Evolutionary conservation across 2,329 filamentous ascomycete species (phyloP).

Genomic region (Endothia cerciana): DNA sequence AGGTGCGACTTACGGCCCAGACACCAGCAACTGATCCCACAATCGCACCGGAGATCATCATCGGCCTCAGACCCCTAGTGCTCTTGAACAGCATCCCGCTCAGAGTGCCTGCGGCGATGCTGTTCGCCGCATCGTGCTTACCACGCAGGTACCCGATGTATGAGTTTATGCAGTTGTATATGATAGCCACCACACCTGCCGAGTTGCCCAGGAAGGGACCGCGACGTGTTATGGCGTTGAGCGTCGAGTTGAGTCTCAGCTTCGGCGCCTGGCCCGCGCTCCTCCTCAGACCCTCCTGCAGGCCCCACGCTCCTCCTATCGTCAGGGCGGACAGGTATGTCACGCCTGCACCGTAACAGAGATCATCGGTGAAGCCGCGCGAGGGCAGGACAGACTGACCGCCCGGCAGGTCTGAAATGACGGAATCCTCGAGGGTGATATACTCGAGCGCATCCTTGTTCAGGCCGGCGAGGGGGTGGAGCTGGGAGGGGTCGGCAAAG

Average conservation of each 20-base stretch:
- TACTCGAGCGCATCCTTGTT: slow-evolving; percentile 95
- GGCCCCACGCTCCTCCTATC: slow-evolving; percentile 87
- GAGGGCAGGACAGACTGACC: slow-evolving; percentile 88
- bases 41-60: slow-evolving; percentile 92
- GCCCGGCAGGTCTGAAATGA: slow-evolving; percentile 83
- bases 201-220: slow-evolving; percentile 97
- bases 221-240: slow-evolving; percentile 91
- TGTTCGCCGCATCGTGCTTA: slow-evolving; percentile 90
- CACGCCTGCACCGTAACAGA: slow-evolving; percentile 95
- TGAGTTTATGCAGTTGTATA: slow-evolving; percentile 93
- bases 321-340: slow-evolving; percentile 89
- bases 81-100: slow-evolving; percentile 98
- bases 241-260: slow-evolving; percentile 87
- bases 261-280: slow-evolving; percentile 81
- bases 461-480: slow-evolving; percentile 92
- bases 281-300: slow-evolving; percentile 85
- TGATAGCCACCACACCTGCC: slow-evolving; percentile 91
- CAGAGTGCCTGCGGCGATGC: slow-evolving; percentile 79
- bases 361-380: slow-evolving; percentile 95
- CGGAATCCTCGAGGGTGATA: slow-evolving; percentile 88
- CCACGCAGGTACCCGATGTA: slow-evolving; percentile 77
- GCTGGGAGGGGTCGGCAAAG: slow-evolving; percentile 82
- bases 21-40: slow-evolving; percentile 82
- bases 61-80: slow-evolving; percentile 84
- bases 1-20: slow-evolving; percentile 77